Evolutionary conservation across 2,329 filamentous ascomycete genomes (phyloP), one percentile per base, ranked within the genome.

Genomic region (Ophiostoma triangulosporum): DNA sequence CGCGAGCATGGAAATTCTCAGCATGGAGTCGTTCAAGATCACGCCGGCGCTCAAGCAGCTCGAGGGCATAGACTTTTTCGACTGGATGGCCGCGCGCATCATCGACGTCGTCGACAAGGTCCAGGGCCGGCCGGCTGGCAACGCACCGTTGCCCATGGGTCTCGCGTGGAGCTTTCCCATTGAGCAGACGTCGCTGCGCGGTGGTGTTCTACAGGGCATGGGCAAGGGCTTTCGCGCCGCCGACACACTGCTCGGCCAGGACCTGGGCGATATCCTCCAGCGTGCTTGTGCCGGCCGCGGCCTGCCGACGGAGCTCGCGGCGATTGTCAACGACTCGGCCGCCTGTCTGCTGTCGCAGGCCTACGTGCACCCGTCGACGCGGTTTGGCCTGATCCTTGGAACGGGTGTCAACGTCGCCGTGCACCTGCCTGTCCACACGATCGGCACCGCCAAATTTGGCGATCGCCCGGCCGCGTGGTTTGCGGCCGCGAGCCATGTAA

Each of bases 161-260:
- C 64, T 84, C 57, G 78, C 81, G 6, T 85, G 81, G 80, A 84
- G 81, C 55, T 86, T 86, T 60, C 81, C 81, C 26, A 79, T 85
- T 45, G 77, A 84, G 58, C 81, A 85, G 76, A 81, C 78, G 12
- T 82, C 80, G 3, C 66, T 81, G 29, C 73, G 74, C 49, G 74
- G 77, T 49, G 81, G 80, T 50, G 73, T 73, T 57, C 67, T 85
- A 24, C 73, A 74, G 60, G 70, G 69, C 31, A 84, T 84, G 81
- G 81, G 81, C 54, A 85, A 85, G 62, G 78, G 77, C 6, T 83
- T 85, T 60, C 66, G 75, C 33, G 80, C 81, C 22, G 75, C 76
- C 43, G 68, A 76, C 1, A 68, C 83, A 3, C 57, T 78, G 9
- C 56, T 78, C 8, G 80, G 79, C 40, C 70, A 80, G 60, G 78